phyloP scores from a whole-genome alignment of 2,329 filamentous ascomycete species.

The Xylaria sp. region DNA sequence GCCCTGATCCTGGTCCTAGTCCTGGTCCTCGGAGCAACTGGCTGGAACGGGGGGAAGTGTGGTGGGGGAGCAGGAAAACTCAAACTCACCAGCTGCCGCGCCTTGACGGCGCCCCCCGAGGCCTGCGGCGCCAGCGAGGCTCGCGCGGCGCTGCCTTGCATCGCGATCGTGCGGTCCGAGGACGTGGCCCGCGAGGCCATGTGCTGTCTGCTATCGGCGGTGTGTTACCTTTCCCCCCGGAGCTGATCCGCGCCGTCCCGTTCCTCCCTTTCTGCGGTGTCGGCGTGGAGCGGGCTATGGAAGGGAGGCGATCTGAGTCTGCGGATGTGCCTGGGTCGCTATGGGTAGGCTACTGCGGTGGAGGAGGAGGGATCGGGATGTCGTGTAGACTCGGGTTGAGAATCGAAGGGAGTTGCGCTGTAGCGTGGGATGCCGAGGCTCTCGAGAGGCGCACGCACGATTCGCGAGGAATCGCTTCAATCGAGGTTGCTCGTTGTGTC shows the following conservation, averaged over 20 bases:
- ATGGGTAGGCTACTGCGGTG: no score
- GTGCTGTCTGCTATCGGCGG: not conserved
- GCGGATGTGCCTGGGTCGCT: no score
- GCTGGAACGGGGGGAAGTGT: not conserved
- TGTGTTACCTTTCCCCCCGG: not conserved
- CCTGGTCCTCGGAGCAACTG: no score
- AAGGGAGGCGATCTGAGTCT: not conserved
- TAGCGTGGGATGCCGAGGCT: not conserved
- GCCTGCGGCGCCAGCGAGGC: conserved; percentile 40
- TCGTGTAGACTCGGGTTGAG: no score
- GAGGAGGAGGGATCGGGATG: no score
- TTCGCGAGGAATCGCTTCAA: not conserved
- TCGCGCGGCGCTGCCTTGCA: conserved; percentile 33
- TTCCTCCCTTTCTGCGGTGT: no score
- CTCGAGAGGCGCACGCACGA: not conserved
- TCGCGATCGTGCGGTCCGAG: conserved; percentile 29
- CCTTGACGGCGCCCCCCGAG: conserved; percentile 51
- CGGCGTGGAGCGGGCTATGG: no score
- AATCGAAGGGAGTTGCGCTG: no score
- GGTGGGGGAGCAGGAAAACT: conserved; percentile 2
- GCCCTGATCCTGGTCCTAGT: no score
- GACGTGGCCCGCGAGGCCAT: conserved; percentile 27
- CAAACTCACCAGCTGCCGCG: conserved; percentile 51
- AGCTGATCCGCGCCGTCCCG: no score
- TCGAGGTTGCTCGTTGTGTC: not conserved